Evolutionary conservation across 495 filamentous ascomycete genomes (phyloP).

Genomic region (Haplographium delicatum): DNA sequence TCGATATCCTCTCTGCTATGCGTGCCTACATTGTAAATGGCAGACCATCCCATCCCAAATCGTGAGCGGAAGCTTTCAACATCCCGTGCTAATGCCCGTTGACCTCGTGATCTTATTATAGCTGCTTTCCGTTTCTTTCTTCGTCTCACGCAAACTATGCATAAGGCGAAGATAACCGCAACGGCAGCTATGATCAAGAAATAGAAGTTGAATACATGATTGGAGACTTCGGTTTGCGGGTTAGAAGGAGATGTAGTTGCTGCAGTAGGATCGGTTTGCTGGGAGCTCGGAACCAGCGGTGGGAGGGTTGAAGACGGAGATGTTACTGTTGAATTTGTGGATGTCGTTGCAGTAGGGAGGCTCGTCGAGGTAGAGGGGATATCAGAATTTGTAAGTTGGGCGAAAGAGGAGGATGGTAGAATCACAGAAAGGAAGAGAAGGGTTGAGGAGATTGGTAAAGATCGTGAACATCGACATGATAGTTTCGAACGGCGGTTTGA

Average conservation of each 20-base stretch:
- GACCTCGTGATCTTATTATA: constrained; percentile 5
- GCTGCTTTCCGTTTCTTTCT: constrained; percentile 18
- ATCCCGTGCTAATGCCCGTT: constrained; percentile 27
- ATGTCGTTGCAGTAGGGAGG: not conserved
- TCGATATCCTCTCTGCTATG: constrained; percentile 19
- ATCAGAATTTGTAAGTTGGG: not conserved
- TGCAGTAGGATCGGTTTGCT: constrained; percentile 4
- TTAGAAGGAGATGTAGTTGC: constrained; percentile 5
- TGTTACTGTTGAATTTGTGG: constrained; percentile 1
- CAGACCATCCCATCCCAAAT: constrained; percentile 2
- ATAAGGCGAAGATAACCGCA: constrained; percentile 24
- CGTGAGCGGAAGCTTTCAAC: constrained; percentile 21
- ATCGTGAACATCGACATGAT: constrained; percentile 7
- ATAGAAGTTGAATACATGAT: constrained; percentile 31
- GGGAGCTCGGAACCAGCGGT: not conserved
- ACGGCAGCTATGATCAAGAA: constrained; percentile 21
- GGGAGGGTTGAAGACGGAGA: not conserved
- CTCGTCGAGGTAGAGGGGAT: not conserved
- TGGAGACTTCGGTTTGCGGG: not conserved
- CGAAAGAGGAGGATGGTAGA: constrained; percentile 14
- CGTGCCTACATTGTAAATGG: not conserved
- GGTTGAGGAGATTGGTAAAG: constrained; percentile 10
- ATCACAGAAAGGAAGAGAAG: constrained; percentile 17
- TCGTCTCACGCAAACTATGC: constrained; percentile 21
- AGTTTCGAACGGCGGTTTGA: not conserved